Evolutionary conservation across 805 yeast species (phyloP).

Genomic region (Starmera dryadoides): DNA sequence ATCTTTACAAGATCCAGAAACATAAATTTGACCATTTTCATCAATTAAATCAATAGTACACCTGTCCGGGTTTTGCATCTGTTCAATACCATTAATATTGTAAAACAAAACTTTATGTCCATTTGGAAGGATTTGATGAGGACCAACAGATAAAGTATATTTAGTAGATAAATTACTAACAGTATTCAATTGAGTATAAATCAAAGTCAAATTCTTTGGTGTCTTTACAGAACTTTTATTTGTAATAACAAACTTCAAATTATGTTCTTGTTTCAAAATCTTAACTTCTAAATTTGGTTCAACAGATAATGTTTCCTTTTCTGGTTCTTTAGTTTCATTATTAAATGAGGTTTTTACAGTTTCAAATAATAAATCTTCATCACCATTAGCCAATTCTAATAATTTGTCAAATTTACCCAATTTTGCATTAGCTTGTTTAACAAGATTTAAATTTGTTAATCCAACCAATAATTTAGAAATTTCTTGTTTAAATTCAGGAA

Average conservation of each 20-base stretch:
- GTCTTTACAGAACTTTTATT: not conserved
- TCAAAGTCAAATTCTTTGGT: conserved; percentile 2
- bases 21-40: not conserved
- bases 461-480: not conserved
- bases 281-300: not conserved
- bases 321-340: not conserved
- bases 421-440: not conserved
- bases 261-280: not conserved
- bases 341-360: conserved; percentile 1
- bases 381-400: not conserved
- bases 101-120: conserved; percentile 1
- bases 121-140: conserved; percentile 2
- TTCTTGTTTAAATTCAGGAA: not conserved
- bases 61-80: not conserved
- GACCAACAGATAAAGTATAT: conserved; percentile 1
- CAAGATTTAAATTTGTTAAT: too few relatives aligned
- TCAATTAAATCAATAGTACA: conserved; percentile 1
- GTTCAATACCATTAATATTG: conserved; percentile 1
- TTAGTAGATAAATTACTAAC: not conserved
- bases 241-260: not conserved
- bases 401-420: not conserved
- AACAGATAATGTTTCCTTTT: not conserved
- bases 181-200: not conserved
- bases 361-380: not conserved
- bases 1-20: not conserved